Base-by-base conservation (phyloP, 2,329 filamentous ascomycete genomes). In the Blastomyces percursus region DNA sequence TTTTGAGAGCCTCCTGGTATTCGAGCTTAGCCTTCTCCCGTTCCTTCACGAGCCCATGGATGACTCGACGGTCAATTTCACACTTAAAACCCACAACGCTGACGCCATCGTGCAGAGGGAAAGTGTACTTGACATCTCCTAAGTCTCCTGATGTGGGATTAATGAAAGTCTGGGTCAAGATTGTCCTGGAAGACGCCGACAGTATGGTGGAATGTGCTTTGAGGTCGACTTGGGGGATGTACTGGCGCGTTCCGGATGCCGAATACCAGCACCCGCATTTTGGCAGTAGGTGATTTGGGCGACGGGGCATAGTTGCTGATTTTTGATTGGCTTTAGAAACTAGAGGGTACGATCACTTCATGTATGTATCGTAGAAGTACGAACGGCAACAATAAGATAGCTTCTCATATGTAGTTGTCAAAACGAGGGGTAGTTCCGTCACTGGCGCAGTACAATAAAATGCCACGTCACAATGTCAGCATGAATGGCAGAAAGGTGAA, bases 21-120 rank as follows among this genome's bases (percentile, higher is more conserved):
- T 80, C 81, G 8, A 80, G 72, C 61, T 80, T 82, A 1, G 89
- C 88, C 60, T 83, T 78, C 12, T 82, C 76, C 61, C 82, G 85
- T 67, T 89, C 84, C 70, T 89, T 86, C 51, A 91, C 87, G 14
- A 86, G 72, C 16, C 88, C 87, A 2, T 78, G 77, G 19, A 83
- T 77, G 14, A 71, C 67, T 24, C 84, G 82, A 40, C 79, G 74
- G 42, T 81, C 85, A 56, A 91, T 79, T 16, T 77, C 82, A 73
- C 86, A 90, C 4, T 78, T 81, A 66, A 91, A 91, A 3, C 77
- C 80, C 8, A 87, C 85, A 0, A 91, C 84, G 7, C 84, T 86
- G 19, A 89, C 85, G 11, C 88, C 87, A 69, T 90, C 86, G 66
- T 87, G 89, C 0, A 91, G 78, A 0, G 88, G 88, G 65, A 91